Percentiles rank a stretch among this genome's conserved stretches.
Evolutionary conservation across 495 filamentous ascomycete genomes (phyloP).

Genomic region (Neurospora intermedia): DNA sequence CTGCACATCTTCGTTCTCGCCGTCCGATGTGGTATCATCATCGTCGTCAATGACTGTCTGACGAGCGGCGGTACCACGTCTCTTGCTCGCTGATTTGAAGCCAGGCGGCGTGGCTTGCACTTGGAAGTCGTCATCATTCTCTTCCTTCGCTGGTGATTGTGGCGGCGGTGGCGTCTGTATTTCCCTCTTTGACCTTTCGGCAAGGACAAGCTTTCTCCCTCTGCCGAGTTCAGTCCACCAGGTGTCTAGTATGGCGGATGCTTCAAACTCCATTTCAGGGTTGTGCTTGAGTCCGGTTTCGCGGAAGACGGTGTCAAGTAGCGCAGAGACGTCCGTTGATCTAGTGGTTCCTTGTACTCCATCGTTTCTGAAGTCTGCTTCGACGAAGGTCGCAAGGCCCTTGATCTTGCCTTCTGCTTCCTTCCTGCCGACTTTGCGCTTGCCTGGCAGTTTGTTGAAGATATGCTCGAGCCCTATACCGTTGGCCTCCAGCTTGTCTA

Average conservation of each 20-base stretch:
- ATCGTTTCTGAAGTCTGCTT: constrained; percentile 35
- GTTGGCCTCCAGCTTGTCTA: constrained; percentile 67
- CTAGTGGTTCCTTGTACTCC: constrained; percentile 12
- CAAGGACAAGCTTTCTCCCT: constrained; percentile 16
- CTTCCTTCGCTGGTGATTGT: neutral
- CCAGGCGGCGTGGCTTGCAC: constrained; percentile 37
- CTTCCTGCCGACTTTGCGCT: constrained; percentile 33
- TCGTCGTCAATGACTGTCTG: constrained; percentile 12
- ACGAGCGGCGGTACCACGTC: neutral
- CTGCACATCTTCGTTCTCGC: constrained; percentile 16
- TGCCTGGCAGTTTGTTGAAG: constrained; percentile 54
- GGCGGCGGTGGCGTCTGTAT: constrained; percentile 4
- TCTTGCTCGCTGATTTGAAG: constrained; percentile 12
- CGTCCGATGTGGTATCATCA: constrained; percentile 25
- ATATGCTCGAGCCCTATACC: constrained; percentile 56
- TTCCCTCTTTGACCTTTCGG: constrained; percentile 12
- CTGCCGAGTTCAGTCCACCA: constrained; percentile 41
- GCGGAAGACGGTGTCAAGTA: constrained; percentile 28
- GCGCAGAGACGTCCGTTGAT: constrained; percentile 22
- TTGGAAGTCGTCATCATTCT: constrained; percentile 39
- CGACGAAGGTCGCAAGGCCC: constrained; percentile 44
- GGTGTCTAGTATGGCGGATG: constrained; percentile 25
- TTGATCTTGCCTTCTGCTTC: constrained; percentile 40
- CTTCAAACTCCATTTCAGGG: constrained; percentile 16
- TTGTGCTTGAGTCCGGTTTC: constrained; percentile 16